These are phyloP conservation scores for Emiliania huxleyi DNA, from an alignment of 78 protist genomes.

Conservation along the genomic window DNA sequence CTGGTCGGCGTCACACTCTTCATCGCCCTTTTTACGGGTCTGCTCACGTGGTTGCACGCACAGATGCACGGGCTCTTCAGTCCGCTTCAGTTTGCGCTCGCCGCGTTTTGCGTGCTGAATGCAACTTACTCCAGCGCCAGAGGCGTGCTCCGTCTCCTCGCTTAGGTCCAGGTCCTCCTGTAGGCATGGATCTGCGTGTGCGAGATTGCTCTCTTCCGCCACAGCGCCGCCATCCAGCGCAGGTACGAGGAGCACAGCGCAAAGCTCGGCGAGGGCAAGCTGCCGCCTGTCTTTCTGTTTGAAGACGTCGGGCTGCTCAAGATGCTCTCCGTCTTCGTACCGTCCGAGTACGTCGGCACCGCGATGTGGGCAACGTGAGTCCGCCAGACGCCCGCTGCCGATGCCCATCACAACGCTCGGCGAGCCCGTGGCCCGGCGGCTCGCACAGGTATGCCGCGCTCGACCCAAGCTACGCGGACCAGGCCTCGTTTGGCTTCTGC, in stretches of 20 bases:
- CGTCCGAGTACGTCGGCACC: not conserved
- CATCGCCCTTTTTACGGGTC: not conserved
- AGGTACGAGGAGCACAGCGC: no score
- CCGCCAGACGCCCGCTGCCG: no score
- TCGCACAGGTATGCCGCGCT: not conserved
- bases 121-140: no score
- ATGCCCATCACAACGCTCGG: no score
- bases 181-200: slow-evolving; percentile 13
- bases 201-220: not conserved
- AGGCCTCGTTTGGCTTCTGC: not conserved
- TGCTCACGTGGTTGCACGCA: not conserved
- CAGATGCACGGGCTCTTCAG: not conserved
- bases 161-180: no score
- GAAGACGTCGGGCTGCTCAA: not conserved
- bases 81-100: not conserved
- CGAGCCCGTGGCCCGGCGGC: not conserved
- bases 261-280: not conserved
- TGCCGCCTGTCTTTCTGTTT: slow-evolving; percentile 1
- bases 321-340: not conserved
- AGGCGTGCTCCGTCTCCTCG: no score
- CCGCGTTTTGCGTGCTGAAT: not conserved
- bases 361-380: not conserved
- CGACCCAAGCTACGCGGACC: not conserved
- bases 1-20: not conserved
- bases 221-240: not conserved